Conservation (phyloP, 2,329 filamentous ascomycete species). For the Diplodia seriata region DNA sequence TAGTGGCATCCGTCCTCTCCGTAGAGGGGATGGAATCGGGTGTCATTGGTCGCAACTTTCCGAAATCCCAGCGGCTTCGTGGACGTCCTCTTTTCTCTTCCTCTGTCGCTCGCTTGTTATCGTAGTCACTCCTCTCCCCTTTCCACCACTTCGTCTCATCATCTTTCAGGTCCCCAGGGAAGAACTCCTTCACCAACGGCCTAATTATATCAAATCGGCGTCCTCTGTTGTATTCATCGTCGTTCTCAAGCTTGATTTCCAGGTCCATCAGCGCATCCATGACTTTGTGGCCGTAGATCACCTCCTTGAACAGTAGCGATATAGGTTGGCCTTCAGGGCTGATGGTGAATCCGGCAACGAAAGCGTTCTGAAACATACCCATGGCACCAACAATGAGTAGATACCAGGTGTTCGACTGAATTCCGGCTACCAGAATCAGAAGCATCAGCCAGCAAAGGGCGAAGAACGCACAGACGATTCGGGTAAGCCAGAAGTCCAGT, state of each 20-base stretch:
- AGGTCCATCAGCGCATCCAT: not conserved
- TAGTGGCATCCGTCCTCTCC: too few species aligned
- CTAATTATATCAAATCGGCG: not conserved
- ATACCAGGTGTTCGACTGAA: not conserved
- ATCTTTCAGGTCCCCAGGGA: not conserved
- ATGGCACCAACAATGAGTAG: not conserved
- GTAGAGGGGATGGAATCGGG: too few species aligned
- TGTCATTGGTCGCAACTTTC: not conserved
- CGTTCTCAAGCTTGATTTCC: not conserved
- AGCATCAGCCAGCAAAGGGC: not conserved
- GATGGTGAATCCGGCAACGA: not conserved
- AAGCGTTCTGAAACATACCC: constrained; percentile 2
- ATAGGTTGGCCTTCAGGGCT: not conserved
- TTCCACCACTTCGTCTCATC: not conserved
- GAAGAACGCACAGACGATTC: not conserved
- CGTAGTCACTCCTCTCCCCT: not conserved
- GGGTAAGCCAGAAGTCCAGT: not conserved
- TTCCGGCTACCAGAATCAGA: not conserved
- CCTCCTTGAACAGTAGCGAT: not conserved
- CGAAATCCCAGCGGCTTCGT: not conserved
- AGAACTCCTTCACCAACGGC: not conserved
- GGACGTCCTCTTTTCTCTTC: not conserved
- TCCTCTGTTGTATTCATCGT: not conserved
- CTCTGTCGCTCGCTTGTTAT: not conserved
- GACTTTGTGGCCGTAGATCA: not conserved